These are phyloP conservation scores for Paratrimastix pyriformis DNA, from an alignment of 78 protist species.

Conservation along the genomic window DNA sequence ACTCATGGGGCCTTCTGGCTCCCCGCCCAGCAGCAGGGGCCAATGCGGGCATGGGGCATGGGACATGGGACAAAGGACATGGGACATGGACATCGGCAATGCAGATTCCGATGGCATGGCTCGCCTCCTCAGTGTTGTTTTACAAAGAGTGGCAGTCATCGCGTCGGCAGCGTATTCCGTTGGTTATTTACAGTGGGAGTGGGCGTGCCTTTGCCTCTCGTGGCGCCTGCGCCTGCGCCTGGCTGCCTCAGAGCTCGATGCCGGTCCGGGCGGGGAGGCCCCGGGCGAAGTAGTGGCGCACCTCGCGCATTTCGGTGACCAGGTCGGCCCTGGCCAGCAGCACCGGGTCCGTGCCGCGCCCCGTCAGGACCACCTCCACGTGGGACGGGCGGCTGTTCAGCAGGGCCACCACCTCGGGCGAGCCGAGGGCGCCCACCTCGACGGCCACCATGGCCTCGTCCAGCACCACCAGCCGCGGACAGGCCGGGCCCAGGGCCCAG, in stretches of 20 bases:
- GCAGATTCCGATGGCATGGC: too few relatives aligned
- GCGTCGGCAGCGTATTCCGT: too few relatives aligned
- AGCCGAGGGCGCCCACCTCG: neutral
- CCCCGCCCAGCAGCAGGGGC: too few relatives aligned
- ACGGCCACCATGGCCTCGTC: neutral
- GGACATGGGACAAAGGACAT: too few relatives aligned
- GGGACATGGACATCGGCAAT: too few relatives aligned
- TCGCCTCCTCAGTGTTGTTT: too few relatives aligned
- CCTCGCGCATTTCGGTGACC: conserved; percentile 1
- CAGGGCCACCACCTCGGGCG: neutral
- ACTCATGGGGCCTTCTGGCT: too few relatives aligned
- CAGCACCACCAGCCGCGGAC: neutral
- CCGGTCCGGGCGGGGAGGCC: neutral
- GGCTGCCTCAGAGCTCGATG: neutral
- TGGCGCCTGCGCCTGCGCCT: too few relatives aligned
- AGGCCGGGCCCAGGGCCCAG: neutral
- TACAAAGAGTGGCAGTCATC: too few relatives aligned
- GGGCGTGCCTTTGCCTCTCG: too few relatives aligned
- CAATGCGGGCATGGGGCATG: too few relatives aligned
- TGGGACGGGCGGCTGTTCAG: neutral
- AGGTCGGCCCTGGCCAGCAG: neutral
- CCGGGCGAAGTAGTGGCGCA: neutral
- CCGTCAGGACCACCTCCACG: neutral
- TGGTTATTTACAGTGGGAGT: too few relatives aligned
- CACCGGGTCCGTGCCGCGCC: neutral